Conservation (phyloP, 306 rosid species). For the Albizia julibrissin region DNA sequence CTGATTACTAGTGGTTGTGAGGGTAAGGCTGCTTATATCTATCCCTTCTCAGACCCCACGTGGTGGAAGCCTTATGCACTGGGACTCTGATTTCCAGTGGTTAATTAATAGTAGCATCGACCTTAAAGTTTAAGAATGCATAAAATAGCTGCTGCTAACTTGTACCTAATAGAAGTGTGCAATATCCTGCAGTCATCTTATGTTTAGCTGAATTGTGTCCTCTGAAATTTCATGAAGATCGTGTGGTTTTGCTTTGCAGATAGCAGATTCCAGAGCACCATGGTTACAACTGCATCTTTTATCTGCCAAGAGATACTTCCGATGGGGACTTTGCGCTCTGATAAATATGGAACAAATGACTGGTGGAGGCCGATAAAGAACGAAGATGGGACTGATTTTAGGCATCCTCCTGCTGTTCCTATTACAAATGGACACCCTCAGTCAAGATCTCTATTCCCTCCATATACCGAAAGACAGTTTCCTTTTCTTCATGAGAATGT, state of each 20-base stretch:
- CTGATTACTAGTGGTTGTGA: not conserved
- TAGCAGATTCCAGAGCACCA: constrained; percentile 52
- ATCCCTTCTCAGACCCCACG: too few relatives aligned
- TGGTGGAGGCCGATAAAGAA: constrained; percentile 52
- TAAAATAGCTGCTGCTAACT: not conserved
- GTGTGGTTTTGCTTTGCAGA: constrained; percentile 48
- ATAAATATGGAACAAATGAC: constrained; percentile 49
- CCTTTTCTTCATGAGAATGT: constrained; percentile 56
- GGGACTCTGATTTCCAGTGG: not conserved
- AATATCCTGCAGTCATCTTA: constrained; percentile 15
- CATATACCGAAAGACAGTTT: constrained; percentile 50
- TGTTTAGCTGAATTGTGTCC: constrained; percentile 7
- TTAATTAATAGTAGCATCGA: too few relatives aligned
- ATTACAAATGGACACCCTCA: constrained; percentile 45
- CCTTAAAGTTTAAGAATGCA: not conserved
- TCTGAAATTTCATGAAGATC: not conserved
- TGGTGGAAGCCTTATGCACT: too few relatives aligned
- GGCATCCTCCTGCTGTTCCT: constrained; percentile 48
- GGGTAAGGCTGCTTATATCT: too few relatives aligned
- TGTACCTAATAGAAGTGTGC: not conserved
- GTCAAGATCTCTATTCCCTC: constrained; percentile 49
- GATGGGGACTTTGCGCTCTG: constrained; percentile 42
- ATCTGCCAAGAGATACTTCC: constrained; percentile 72
- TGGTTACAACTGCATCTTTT: constrained; percentile 53
- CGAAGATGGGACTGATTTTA: constrained; percentile 46